Base-by-base conservation (phyloP, 73 alveolate genomes). In the Durusdinium trenchii region DNA sequence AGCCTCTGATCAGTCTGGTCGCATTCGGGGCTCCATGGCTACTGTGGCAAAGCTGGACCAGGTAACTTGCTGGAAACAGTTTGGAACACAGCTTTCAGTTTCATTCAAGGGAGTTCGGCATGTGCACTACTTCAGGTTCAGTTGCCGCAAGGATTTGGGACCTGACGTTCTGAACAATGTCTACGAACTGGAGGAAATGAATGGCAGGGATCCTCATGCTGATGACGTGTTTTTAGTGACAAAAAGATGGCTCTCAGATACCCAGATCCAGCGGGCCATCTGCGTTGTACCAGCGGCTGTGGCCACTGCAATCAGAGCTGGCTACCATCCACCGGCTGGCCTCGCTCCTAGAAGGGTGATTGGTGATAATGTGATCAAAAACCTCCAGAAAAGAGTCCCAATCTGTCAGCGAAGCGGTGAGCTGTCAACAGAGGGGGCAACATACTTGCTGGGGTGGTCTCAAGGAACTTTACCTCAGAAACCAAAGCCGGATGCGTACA, bases 121-220 rank as follows among this genome's bases (percentile, higher is more conserved):
- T 76, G 86, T 76, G 2, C 86, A 76, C 20, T 76, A 76, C 61
- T 2, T 76, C 4, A 30, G 86, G 20, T 76, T 76, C 26, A 43
- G 86, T 32, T 36, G 10, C 4, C 30, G 86, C 1, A 76, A 43
- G 26, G 86, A 76, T 43, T 9, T 76, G 86, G 86, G 86, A n/a
- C 45, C 86, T 43, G 86, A 76, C 35, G 20, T 76, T 10, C 61
- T 76, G 4, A 60, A 76, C 86, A 76, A 76, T 45, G 86, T 76
- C 2, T 1, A 30, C 6, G 61, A 76, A 40, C 5, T 76, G 4
- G 86, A 76, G 60, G 86, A 76, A 38, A 7, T 36, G 52, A n/a
- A 35, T n/a, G n/a, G n/a, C n/a, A n/a, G n/a, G 45, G 61, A 4
- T 42, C 5, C 3, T 36, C 86, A 76, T 43, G 47, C 57, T 6